Evolutionary conservation across 2,329 filamentous ascomycete genomes (phyloP), one percentile per base, ranked within the genome.

Genomic region (Stagonosporopsis vannaccii): DNA sequence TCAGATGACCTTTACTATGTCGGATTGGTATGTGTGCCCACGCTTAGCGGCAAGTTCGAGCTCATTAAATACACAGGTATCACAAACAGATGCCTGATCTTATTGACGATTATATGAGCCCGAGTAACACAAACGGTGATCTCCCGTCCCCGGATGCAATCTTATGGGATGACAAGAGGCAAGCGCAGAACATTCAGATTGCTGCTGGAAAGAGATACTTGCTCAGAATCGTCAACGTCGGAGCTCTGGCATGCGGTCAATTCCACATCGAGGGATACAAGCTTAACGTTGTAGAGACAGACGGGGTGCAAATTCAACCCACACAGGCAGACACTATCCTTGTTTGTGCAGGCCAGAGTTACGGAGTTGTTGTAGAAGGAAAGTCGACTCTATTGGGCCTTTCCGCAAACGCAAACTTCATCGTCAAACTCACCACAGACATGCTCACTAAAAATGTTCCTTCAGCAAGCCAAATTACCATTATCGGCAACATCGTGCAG

Each of bases 91-190:
- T 85, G 77, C 75, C 78, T 0, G 68, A 69, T 2, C 74, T 86
- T 3, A 74, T 83, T 41, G 68, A 75, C 2, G 54, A 75, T 26
- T 85, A 85, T 59, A 70, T 84, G 40, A 59, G 59, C 80, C 75
- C 49, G 61, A 77, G 36, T 69, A 77, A 52, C 46, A 79, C 78
- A 6, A 78, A 77, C n/a, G 85, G 84, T 9, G 76, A 78, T 3
- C 82, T 90, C 67, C 88, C 89, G 0, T 81, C 92, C 1, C 90
- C 90, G 0, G 77, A 92, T 35, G 80, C 86, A 4, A 85, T 87
- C 1, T 79, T 93, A 39, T 82, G 92, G 72, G 92, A 93, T 67
- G 90, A 93, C 60, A 87, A 85, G 22, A 0, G 81, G 3, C 43
- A 83, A 55, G 83, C 88, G 52, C 74, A 86, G 2, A 36, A 57